Conservation (phyloP, 345 rosid genomes). For the Syzygium grande region DNA sequence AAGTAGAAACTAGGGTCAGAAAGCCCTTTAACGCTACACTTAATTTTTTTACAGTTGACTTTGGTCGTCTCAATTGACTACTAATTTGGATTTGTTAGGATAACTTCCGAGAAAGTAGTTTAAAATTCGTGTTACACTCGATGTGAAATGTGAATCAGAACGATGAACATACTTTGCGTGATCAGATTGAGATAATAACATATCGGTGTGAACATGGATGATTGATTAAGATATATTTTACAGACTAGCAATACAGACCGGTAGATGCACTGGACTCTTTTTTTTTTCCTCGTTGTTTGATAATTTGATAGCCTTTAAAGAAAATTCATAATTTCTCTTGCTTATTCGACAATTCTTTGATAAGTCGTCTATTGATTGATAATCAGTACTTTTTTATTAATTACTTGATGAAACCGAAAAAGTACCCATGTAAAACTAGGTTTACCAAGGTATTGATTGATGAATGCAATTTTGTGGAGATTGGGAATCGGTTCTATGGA, state of each 20-base stretch:
- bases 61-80: not conserved
- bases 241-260: not conserved
- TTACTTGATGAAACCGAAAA: too few relatives aligned
- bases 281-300: not conserved
- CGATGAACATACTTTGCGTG: not conserved
- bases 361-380: not conserved
- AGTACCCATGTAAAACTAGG: too few relatives aligned
- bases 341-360: not conserved
- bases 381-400: not conserved
- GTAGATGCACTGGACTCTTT: not conserved
- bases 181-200: too few relatives aligned
- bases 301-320: not conserved
- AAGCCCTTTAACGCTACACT: not conserved
- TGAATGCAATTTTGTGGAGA: too few relatives aligned
- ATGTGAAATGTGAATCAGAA: not conserved
- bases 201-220: not conserved
- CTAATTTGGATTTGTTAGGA: not conserved
- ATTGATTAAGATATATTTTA: not conserved
- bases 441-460: too few relatives aligned
- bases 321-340: not conserved
- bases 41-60: not conserved
- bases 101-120: not conserved
- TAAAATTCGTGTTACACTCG: not conserved
- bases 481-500: too few relatives aligned
- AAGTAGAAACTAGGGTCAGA: not conserved